These are phyloP conservation scores for Xylariaceae sp. DNA, from an alignment of 2,329 filamentous ascomycete genomes.

Conservation along the genomic window DNA sequence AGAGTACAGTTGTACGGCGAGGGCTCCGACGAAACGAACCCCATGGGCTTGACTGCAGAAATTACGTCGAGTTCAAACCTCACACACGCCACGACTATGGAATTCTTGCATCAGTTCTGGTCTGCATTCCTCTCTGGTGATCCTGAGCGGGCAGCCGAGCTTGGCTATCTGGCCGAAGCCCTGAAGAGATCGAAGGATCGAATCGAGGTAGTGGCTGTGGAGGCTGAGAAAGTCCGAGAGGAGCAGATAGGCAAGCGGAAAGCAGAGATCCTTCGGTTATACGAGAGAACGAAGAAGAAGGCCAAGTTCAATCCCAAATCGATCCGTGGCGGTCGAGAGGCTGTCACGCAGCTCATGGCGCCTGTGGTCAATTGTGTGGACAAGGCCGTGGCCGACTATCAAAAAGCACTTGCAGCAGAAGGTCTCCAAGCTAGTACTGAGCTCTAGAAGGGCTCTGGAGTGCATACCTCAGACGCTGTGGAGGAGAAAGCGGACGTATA, in stretches of 20 bases:
- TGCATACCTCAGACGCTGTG: neutral
- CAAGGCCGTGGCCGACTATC: slow-evolving; percentile 66
- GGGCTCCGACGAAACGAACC: slow-evolving; percentile 42
- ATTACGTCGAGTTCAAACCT: slow-evolving; percentile 55
- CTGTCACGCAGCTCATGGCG: slow-evolving; percentile 69
- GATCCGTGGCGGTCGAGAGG: slow-evolving; percentile 68
- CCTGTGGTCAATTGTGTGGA: slow-evolving; percentile 67
- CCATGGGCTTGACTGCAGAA: slow-evolving; percentile 52
- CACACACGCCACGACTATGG: slow-evolving; percentile 87
- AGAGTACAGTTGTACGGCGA: slow-evolving; percentile 54
- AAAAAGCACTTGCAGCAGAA: slow-evolving; percentile 63
- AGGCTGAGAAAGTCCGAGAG: slow-evolving; percentile 70
- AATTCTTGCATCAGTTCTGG: slow-evolving; percentile 99
- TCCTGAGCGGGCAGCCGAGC: slow-evolving; percentile 69
- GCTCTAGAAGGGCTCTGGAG: slow-evolving; percentile 20
- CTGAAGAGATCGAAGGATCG: slow-evolving; percentile 70
- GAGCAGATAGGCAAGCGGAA: slow-evolving; percentile 62
- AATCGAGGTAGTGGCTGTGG: slow-evolving; percentile 72
- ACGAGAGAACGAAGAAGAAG: slow-evolving; percentile 68
- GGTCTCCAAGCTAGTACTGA: slow-evolving; percentile 46
- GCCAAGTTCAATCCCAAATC: slow-evolving; percentile 62
- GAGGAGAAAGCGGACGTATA: neutral
- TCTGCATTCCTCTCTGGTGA: slow-evolving; percentile 85
- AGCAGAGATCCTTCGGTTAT: slow-evolving; percentile 64
- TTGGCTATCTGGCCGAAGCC: slow-evolving; percentile 77